Base-by-base conservation (phyloP, 257 asterid genomes). In the Catharanthus roseus region DNA sequence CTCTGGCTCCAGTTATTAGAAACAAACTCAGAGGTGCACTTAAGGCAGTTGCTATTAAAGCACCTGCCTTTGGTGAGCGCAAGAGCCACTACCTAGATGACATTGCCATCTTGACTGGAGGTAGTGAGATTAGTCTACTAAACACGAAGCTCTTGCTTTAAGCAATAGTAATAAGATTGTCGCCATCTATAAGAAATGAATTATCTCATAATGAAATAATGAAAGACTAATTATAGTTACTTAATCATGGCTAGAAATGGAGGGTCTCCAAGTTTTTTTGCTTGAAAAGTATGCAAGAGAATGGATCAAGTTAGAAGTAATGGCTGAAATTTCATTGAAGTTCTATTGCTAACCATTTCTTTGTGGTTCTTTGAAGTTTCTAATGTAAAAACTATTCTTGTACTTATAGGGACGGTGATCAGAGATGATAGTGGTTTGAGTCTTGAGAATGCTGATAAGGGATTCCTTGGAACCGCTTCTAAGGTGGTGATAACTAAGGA, bases 71-170 rank as follows among this genome's bases (percentile, higher is more conserved):
- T 69, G 89, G 91, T 23, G 96, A 87, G 57, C 90, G 90, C 55
- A 89, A 91, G 74, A 87, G 97, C 79, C 91, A 87, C 67, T 85
- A 72, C 79, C 71, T 91, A 80, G 97, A 91, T 49, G 96, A 91
- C 72, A 87, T 91, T 70, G 91, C 96, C 55, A 45, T 82, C 79
- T 82, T 91, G 78, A 89, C 97, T 1, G 97, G 93, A 91, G 97
- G 97, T 91, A 79, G 66, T 70, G 67, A 66, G 2, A 50, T 72
- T 71, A 39, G 39, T 49, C 68, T 65, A 45, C 18, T 44, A 34
- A 45, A 39, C n/a, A 54, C 49, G 18, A 68, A 49, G 8, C 45
- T 24, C 33, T 36, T 54, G 4, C n/a, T 54, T 31, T 67, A 23
- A 44, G 49, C 39, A 50, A 13, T 34, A 6, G 23, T 34, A 8